A percentile compares a stretch with the other conserved stretches of the same genome.
phyloP scores from a whole-genome alignment of 176 grass and related monocot species.

The Hordeum marinum region DNA sequence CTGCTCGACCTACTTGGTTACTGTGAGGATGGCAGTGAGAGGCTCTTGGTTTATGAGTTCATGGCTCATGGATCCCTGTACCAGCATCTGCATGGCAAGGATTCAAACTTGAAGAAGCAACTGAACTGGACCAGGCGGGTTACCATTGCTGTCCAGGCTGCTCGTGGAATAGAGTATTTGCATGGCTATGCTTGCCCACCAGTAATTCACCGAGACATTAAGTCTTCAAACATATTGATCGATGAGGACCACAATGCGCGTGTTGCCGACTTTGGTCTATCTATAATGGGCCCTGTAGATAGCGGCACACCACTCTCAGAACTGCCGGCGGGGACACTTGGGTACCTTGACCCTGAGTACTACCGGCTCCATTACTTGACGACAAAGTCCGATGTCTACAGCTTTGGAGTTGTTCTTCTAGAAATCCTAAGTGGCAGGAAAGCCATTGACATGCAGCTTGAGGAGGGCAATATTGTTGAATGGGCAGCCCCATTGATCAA shows the following conservation, averaged over 20 bases:
- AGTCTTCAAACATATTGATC: slow-evolving; percentile 96
- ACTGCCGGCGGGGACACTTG: slow-evolving; percentile 87
- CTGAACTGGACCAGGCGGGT: slow-evolving; percentile 83
- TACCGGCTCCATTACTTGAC: slow-evolving; percentile 98
- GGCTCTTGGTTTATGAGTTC: slow-evolving; percentile 93
- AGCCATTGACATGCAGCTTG: slow-evolving; percentile 95
- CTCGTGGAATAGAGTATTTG: slow-evolving; percentile 90
- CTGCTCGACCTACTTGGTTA: slow-evolving; percentile 92
- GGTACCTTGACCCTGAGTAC: slow-evolving; percentile 95
- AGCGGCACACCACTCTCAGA: slow-evolving; percentile 80
- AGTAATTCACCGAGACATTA: slow-evolving; percentile 96
- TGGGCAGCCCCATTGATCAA: slow-evolving; percentile 93
- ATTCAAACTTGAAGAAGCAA: slow-evolving; percentile 56
- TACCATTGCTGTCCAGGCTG: slow-evolving; percentile 95
- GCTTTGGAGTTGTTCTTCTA: slow-evolving; percentile 91
- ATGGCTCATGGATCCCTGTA: slow-evolving; percentile 98
- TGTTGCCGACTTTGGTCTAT: slow-evolving; percentile 90
- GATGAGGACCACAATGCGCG: slow-evolving; percentile 97
- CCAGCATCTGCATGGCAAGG: slow-evolving; percentile 86
- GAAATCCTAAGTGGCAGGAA: slow-evolving; percentile 93
- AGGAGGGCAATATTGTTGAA: slow-evolving; percentile 98
- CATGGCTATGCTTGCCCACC: slow-evolving; percentile 98
- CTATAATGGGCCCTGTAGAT: slow-evolving; percentile 84
- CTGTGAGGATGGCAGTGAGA: slow-evolving; percentile 89
- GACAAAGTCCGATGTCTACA: slow-evolving; percentile 94